Evolutionary conservation across 208 protist genomes (phyloP).

Genomic region (Acanthamoeba healyi): DNA sequence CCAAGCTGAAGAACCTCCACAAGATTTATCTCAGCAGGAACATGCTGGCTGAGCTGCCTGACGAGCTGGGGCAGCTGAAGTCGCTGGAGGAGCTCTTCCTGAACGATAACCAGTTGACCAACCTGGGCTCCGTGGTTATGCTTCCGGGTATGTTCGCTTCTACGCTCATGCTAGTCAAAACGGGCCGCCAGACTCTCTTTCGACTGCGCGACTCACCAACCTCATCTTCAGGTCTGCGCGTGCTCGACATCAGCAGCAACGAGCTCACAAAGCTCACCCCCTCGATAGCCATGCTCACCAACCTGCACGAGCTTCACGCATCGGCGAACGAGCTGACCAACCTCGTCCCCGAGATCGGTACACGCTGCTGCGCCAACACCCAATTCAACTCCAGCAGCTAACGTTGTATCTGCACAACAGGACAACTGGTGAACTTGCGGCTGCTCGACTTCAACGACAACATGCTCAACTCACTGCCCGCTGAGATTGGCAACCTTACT

Average conservation of each 20-base stretch:
- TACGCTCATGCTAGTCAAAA: constrained; percentile 40
- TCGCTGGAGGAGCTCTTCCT: constrained; percentile 76
- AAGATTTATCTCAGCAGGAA: constrained; percentile 81
- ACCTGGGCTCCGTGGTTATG: constrained; percentile 41
- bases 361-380: neutral
- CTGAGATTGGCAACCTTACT: neutral
- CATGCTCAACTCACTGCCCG: neutral
- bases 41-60: constrained; percentile 62
- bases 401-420: too few species aligned
- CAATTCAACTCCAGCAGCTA: too few species aligned
- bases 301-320: constrained; percentile 78
- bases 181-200: too few species aligned
- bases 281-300: constrained; percentile 50
- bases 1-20: constrained; percentile 67
- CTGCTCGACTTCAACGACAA: neutral
- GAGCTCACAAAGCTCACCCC: constrained; percentile 65
- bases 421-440: neutral
- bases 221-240: constrained; percentile 35
- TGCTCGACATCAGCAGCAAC: constrained; percentile 75
- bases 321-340: constrained; percentile 79
- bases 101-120: constrained; percentile 78
- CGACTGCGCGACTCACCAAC: too few species aligned
- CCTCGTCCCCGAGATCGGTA: constrained; percentile 71
- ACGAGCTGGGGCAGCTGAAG: constrained; percentile 70
- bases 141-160: neutral